Evolutionary conservation across 202 grass and related monocot genomes (phyloP), one percentile per base, ranked within the genome.

Genomic region (Schoenoplectus tabernaemontani): DNA sequence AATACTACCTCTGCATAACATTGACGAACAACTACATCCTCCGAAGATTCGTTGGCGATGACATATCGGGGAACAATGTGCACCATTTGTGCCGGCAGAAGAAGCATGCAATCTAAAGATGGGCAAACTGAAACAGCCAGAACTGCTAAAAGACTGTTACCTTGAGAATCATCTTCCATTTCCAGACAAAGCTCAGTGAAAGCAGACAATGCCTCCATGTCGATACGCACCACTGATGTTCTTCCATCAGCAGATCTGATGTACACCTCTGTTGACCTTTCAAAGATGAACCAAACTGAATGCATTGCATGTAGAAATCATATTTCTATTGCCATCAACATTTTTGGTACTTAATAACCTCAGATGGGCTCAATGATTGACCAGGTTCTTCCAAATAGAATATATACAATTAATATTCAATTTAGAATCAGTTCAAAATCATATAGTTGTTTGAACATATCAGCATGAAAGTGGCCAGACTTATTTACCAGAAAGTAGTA

Each of bases 111-210:
- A 48, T 47, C 9, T 12, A 16, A 60, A 80, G 78, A 68, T 39
- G 87, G 89, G 80, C 88, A 82, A 57, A 96, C 84, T 73, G 82
- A 90, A 57, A 96, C 64, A 74, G 85, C 92, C 67, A 96, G 87
- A 77, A 86, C 85, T 46, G 81, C 85, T 64, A 92, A 73, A 59
- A 82, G 56, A 88, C 38, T 30, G 59, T 53, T 84, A 43, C 74
- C 78, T 19, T 34, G 64, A 73, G 83, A 69, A 85, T 79, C 41
- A 84, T 90, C 83, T 62, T 90, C 46, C 53, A 81, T 88, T 60
- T 96, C 92, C 62, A 96, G 77, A 76, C 80, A 86, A 80, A 96
- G 81, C 75, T 92, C 92, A 34, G 92, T 92, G 62, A 88, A 96
- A 63, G 89, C 87, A 88, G 92, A 96, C 64, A 96, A 65, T 83